Base-by-base conservation (phyloP, 305 asterid genomes). In the Rubia peregrina region DNA sequence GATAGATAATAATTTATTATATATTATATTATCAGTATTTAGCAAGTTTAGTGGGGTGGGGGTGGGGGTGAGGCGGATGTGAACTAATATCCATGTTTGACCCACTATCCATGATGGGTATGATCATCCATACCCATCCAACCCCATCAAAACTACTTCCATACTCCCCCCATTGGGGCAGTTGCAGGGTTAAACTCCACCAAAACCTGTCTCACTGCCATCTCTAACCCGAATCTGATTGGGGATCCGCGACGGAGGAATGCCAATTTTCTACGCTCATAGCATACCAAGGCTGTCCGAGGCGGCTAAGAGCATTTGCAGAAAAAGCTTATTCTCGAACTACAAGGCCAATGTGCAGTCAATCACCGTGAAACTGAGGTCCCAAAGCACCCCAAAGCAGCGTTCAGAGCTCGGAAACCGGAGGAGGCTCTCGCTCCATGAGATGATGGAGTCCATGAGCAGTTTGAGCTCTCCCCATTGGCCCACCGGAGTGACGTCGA, bases 271-370 rank as follows among this genome's bases (percentile, higher is more conserved):
- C 82, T 7, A 86, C 2, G 87, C 89, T 2, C 89, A 86, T 30
- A 88, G 89, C 85, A 88, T 90, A 16, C 95, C 96, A 3, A 76
- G 95, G 56, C 81, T 84, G 40, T 66, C 85, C 9, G 83, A 88
- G 0, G 92, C 94, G 1, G 87, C 88, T 1, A 83, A 76, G 79
- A 87, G 94, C 60, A 73, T 49, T 26, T 83, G 83, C 11, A 67
- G 70, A n/a, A 91, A 86, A 14, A 74, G 78, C 75, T 43, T 63
- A n/a, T 76, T 67, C 42, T 95, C 95, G 21, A 89, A 76, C 71
- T 91, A 89, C 72, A 91, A 89, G 97, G 89, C 85, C 21, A 87
- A 82, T 51, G 88, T 93, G 7, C 82, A 88, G 75, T 86, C 96
- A 49, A 88, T 88, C 74, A 82, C 73, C 73, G 94, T 90, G 0